Percentiles rank a stretch among this genome's conserved stretches.
These are phyloP conservation scores for Kurtzmaniella natalensis DNA, from an alignment of 1,139 yeast species.

Conservation along the genomic window DNA sequence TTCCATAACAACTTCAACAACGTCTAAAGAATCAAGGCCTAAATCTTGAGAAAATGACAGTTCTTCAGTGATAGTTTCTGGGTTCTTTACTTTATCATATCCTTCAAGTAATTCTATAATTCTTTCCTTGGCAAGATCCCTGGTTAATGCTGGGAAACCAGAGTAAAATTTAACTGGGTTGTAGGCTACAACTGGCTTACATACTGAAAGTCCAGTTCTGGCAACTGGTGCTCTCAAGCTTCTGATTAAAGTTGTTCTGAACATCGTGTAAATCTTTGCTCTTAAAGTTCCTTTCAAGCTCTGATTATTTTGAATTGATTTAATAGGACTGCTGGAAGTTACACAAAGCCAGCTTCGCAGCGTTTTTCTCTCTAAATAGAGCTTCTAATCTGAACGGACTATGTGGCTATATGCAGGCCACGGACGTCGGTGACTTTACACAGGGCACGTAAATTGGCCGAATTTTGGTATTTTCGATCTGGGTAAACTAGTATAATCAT, in stretches of 20 bases:
- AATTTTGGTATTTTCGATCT: background rate
- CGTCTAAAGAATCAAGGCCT: constrained; percentile 83
- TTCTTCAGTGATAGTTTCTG: constrained; percentile 49
- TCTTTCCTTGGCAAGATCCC: constrained; percentile 71
- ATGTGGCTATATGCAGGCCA: constrained; percentile 9
- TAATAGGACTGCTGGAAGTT: background rate
- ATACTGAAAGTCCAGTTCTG: constrained; percentile 9
- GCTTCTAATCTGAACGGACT: background rate
- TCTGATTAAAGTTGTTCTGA: constrained; percentile 29
- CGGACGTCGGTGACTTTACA: constrained; percentile 12
- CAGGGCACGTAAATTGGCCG: constrained; percentile 4
- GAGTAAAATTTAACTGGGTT: constrained; percentile 47
- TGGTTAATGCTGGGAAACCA: constrained; percentile 60
- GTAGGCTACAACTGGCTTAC: constrained; percentile 13
- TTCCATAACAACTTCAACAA: constrained; percentile 87
- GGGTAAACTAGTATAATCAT: too few species aligned
- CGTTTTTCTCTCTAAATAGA: too few species aligned
- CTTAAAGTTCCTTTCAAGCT: background rate
- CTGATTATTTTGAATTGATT: constrained; percentile 1
- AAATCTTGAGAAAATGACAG: constrained; percentile 70
- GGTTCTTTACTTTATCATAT: constrained; percentile 60
- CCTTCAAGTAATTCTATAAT: constrained; percentile 75
- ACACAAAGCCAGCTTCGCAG: constrained; percentile 3
- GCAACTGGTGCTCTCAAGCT: constrained; percentile 22
- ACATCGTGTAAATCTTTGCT: constrained; percentile 20